Evolutionary conservation across 148 eudicot genomes (phyloP), one percentile per base, ranked within the genome.

Genomic region (Diospyros lotus): DNA sequence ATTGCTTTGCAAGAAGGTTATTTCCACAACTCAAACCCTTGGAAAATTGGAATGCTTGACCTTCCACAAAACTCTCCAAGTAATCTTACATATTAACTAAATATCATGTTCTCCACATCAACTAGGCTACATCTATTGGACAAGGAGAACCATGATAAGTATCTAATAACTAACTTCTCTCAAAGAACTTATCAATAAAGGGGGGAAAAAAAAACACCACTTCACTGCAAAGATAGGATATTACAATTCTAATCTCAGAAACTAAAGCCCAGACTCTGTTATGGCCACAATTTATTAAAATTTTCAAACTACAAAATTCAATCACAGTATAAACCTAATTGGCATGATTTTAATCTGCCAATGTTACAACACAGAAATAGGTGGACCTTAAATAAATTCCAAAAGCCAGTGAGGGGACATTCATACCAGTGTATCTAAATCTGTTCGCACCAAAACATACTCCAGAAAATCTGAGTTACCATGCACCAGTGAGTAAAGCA

Each of bases 381-480:
- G 42, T 58, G 73, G 46, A 10, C n/a, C n/a, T 41, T 41, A 55
- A 17, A 10, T 52, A 54, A 40, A 17, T 69, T 28, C 15, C 53
- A 77, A 53, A 52, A 50, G 14, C 40, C 42, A 64, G 28, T 40
- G 70, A 55, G 58, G 9, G 66, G 77, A 71, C 61, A 73, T 66
- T 67, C 81, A 76, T 94, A 94, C 98, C 98, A 94, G 78, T 65
- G 98, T 94, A 83, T 94, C 98, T 46, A 89, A 78, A 86, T 94
- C 98, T 74, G 98, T 92, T 70, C 98, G 90, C 85, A 94, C 98
- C 84, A 94, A 76, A 81, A 94, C 96, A 83, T 94, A 94, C 80
- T 94, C 98, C 79, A 94, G 82, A 86, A 94, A 94, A 75, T 83
- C 89, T n/a, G 96, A 84, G 82, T 94, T 94, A 74, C 93, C 98